Evolutionary conservation across 495 filamentous ascomycete species (phyloP).

Genomic region (Penicillium soppii): DNA sequence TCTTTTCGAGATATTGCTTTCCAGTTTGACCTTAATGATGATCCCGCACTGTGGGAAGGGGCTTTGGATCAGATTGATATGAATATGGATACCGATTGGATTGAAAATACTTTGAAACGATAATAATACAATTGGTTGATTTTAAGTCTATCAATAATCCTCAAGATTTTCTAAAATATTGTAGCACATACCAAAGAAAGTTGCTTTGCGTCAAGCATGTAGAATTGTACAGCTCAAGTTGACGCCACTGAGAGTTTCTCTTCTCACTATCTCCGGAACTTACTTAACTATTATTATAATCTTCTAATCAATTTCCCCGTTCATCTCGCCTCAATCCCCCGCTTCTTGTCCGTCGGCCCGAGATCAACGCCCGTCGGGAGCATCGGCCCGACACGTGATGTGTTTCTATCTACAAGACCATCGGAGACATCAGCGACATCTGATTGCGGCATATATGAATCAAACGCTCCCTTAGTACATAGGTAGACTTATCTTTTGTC

Average conservation of each 20-base stretch:
- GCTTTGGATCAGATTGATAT: slow-evolving; percentile 39
- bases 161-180: neutral
- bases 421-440: neutral
- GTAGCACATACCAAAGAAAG: no score
- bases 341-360: slow-evolving; percentile 22
- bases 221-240: no score
- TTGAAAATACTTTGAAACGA: slow-evolving; percentile 34
- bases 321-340: neutral
- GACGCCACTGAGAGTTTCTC: no score
- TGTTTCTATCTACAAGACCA: slow-evolving; percentile 5
- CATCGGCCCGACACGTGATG: slow-evolving; percentile 39
- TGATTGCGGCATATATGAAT: slow-evolving; percentile 7
- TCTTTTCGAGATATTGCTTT: slow-evolving; percentile 34
- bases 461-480: neutral
- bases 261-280: no score
- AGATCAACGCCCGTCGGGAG: slow-evolving; percentile 6
- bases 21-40: slow-evolving; percentile 37
- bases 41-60: slow-evolving; percentile 39
- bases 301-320: no score
- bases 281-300: no score
- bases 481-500: neutral
- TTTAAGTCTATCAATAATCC: no score
- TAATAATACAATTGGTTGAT: neutral
- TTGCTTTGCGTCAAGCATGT: no score
- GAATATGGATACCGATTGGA: slow-evolving; percentile 44